A percentile compares a stretch with the other conserved stretches of the same genome.
Conservation (phyloP, 805 yeast species). For the Debaryomyces hansenii region DNA sequence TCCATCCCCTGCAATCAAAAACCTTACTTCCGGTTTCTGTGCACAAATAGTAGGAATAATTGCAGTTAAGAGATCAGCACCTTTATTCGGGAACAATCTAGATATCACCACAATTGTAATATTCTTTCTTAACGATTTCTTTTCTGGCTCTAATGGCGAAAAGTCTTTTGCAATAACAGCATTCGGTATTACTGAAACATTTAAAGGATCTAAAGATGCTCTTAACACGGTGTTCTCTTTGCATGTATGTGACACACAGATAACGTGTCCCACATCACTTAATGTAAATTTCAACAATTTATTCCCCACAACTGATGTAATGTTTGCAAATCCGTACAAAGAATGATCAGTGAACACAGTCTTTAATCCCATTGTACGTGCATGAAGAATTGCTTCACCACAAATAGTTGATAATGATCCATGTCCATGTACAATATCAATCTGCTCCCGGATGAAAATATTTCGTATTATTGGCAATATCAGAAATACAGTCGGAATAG, state of each 20-base stretch:
- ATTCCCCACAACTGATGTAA: slow-evolving; percentile 81
- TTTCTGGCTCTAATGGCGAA: slow-evolving; percentile 30
- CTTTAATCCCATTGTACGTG: slow-evolving; percentile 84
- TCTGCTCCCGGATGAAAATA: slow-evolving; percentile 79
- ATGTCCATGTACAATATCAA: slow-evolving; percentile 93
- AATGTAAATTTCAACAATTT: slow-evolving; percentile 80
- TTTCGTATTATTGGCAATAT: slow-evolving; percentile 84
- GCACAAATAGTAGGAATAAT: slow-evolving; percentile 82
- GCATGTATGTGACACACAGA: slow-evolving; percentile 96
- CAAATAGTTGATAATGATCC: slow-evolving; percentile 86
- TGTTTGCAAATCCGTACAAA: slow-evolving; percentile 87
- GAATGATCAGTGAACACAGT: slow-evolving; percentile 97
- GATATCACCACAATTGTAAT: slow-evolving; percentile 91
- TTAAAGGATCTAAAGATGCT: slow-evolving; percentile 74
- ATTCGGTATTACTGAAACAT: slow-evolving; percentile 90
- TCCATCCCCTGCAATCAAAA: slow-evolving; percentile 94
- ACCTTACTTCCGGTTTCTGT: slow-evolving; percentile 61
- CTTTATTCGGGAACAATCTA: slow-evolving; percentile 91
- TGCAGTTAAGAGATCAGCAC: slow-evolving; percentile 84
- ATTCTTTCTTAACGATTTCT: slow-evolving; percentile 6
- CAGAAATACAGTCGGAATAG: slow-evolving; percentile 87
- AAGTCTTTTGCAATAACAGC: slow-evolving; percentile 89
- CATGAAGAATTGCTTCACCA: slow-evolving; percentile 91
- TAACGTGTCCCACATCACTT: slow-evolving; percentile 86
- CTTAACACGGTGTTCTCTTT: slow-evolving; percentile 93